Evolutionary conservation across 2,329 filamentous ascomycete genomes (phyloP).

Genomic region (Paracoccidioides brasiliensis): DNA sequence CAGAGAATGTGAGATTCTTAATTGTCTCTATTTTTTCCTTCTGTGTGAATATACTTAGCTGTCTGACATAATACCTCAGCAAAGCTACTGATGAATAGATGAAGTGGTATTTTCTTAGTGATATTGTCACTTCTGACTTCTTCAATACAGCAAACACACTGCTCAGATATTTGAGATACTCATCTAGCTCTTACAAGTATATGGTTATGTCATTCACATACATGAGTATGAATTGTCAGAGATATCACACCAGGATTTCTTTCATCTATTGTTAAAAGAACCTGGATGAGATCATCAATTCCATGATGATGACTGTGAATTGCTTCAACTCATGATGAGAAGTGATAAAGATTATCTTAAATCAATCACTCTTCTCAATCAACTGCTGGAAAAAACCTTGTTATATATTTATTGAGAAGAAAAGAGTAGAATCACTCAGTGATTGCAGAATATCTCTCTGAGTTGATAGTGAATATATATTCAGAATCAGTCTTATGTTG

Average conservation of each 20-base stretch:
- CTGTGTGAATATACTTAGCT: neutral
- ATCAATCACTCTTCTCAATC: neutral
- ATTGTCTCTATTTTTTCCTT: neutral
- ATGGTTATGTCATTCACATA: neutral
- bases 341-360: neutral
- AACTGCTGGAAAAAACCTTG: constrained; percentile 1
- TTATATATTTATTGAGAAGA: neutral
- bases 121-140: neutral
- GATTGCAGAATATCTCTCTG: neutral
- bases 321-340: neutral
- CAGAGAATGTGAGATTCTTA: neutral
- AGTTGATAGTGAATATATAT: neutral
- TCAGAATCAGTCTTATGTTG: neutral
- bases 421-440: neutral
- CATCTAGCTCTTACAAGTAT: neutral
- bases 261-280: neutral
- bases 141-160: neutral
- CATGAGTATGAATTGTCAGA: neutral
- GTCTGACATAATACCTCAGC: neutral
- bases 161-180: neutral
- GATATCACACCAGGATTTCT: neutral
- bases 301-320: neutral
- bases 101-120: neutral
- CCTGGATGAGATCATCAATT: neutral
- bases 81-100: neutral